Evolutionary conservation across 257 asterid genomes (phyloP).

Genomic region (Jaltomata sinuosa): DNA sequence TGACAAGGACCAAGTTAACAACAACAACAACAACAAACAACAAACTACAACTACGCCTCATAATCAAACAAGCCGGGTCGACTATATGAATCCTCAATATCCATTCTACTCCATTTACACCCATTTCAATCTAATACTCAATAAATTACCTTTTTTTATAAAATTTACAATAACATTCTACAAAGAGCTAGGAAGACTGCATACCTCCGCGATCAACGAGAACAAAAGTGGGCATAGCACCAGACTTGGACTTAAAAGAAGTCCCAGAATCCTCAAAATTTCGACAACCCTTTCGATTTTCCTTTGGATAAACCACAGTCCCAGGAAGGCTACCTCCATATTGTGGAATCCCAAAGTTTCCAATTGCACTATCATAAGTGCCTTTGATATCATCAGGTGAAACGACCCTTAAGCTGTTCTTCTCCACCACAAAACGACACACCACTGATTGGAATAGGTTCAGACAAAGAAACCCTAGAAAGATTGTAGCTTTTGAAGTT

Average conservation of each 20-base stretch:
- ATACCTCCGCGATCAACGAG: constrained; percentile 96
- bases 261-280: constrained; percentile 46
- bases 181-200: neutral
- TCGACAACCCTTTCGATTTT: constrained; percentile 67
- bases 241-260: constrained; percentile 69
- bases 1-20: neutral
- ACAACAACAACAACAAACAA: too few relatives aligned
- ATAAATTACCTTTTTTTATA: neutral
- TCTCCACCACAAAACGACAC: constrained; percentile 85
- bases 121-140: neutral
- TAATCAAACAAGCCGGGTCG: neutral
- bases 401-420: constrained; percentile 79
- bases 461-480: constrained; percentile 36
- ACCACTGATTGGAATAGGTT: constrained; percentile 28
- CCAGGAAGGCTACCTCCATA: constrained; percentile 96
- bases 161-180: neutral
- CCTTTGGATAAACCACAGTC: constrained; percentile 57
- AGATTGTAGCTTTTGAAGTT: constrained; percentile 29
- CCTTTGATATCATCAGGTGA: constrained; percentile 81
- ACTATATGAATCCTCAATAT: neutral
- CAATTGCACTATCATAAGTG: constrained; percentile 75
- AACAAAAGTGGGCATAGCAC: constrained; percentile 77
- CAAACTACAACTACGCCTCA: neutral
- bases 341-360: constrained; percentile 90
- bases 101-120: neutral